Base-by-base conservation (phyloP, 495 filamentous ascomycete genomes). In the Hypoxylon perforatum region DNA sequence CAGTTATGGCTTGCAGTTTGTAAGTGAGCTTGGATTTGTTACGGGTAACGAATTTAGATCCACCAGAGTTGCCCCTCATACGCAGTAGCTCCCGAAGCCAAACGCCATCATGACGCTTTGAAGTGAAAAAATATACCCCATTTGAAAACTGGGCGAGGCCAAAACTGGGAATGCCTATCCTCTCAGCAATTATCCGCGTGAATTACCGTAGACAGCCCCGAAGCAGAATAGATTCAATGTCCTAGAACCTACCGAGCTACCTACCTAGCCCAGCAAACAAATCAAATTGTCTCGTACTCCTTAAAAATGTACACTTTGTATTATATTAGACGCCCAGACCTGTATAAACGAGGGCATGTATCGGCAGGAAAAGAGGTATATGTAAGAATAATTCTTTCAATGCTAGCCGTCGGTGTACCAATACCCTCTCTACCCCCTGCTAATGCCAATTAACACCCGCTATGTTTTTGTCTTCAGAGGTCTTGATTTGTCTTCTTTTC, bases 391-490 rank as follows among this genome's bases (percentile, higher is more conserved):
- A 35, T 51, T 49, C 55, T 55, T 65, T 19, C 50, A 63, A 65
- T 65, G 50, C 66, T 51, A 55, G 47, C 35, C 38, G 44, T 41
- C 61, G 61, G 50, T 64, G 61, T 64, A 59, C 48, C 52, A 46
- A 53, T 61, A 28, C 62, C 62, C 46, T 59, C 57, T 7, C 25
- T 28, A 3, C 25, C 25, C 54, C 64, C 50, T 41, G 23, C 41
- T 30, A 58, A 44, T 64, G 52, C 57, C 62, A 55, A 64, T 69
- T 61, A 69, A 69, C 66, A 69, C 51, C 56, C 51, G 66, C 66
- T 61, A 63, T 63, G 14, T 64, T 58, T 64, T 61, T 30, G 25
- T 28, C 48, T 61, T 63, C 52, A 58, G 58, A 36, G 30, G 61
- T 11, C 23, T 63, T 12, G 22, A 65, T 67, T 58, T 35, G 30